phyloP scores from a whole-genome alignment of 441 rosid species.

The Eruca vesicaria region DNA sequence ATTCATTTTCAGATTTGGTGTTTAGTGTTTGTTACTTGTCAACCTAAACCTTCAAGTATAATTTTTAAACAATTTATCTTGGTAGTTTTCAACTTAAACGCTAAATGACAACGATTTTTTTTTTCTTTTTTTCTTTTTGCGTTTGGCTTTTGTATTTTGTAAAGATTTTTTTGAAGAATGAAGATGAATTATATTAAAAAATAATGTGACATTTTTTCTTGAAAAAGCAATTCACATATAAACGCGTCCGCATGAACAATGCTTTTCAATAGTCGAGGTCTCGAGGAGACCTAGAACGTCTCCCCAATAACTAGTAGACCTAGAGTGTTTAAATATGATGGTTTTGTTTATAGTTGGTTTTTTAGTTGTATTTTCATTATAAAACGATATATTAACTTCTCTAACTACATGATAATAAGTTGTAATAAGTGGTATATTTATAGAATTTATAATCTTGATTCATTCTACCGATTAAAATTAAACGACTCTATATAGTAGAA shows the following conservation, averaged over 20 bases:
- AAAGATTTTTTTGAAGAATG: too few species aligned
- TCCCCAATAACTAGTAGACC: background rate
- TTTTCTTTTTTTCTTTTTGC: background rate
- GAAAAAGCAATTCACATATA: background rate
- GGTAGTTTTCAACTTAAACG: background rate
- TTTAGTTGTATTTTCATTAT: background rate
- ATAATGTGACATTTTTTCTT: background rate
- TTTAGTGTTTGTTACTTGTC: background rate
- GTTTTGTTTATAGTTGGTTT: background rate
- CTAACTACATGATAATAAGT: background rate
- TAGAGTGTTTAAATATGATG: background rate
- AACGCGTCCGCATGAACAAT: background rate
- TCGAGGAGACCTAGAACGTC: background rate
- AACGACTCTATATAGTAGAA: background rate
- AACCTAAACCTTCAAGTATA: background rate
- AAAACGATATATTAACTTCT: background rate
- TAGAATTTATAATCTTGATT: background rate
- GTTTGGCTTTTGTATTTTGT: background rate
- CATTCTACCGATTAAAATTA: background rate
- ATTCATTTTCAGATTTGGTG: background rate
- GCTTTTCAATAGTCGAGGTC: background rate
- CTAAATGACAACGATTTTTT: background rate
- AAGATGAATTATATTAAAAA: background rate
- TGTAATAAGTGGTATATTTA: background rate
- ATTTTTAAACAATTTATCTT: too few species aligned